A percentile compares a stretch with the other conserved stretches of the same genome.
Conservation (phyloP, 2,329 filamentous ascomycete species). For the Penicillium griseofulvum region DNA sequence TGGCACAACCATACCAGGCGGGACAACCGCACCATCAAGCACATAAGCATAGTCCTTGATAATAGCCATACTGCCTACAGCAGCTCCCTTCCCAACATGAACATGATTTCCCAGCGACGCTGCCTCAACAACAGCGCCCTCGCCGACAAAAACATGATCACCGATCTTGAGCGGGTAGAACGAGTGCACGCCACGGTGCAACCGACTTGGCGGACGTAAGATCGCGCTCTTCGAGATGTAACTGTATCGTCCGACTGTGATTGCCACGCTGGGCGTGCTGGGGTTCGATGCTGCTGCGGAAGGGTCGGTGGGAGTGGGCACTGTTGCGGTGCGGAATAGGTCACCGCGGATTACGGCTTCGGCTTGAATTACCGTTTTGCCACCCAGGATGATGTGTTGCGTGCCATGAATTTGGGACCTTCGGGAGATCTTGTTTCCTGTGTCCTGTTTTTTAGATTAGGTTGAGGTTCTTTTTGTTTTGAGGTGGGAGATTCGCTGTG, state of each 20-base stretch:
- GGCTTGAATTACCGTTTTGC: slow-evolving; percentile 92
- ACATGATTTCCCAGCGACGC: slow-evolving; percentile 83
- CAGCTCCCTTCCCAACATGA: slow-evolving; percentile 73
- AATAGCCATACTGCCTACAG: slow-evolving; percentile 81
- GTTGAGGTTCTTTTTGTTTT: not conserved
- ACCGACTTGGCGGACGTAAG: slow-evolving; percentile 76
- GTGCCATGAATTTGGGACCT: slow-evolving; percentile 89
- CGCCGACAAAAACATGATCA: slow-evolving; percentile 89
- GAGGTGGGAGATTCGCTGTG: too few species aligned
- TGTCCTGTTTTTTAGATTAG: slow-evolving; percentile 63
- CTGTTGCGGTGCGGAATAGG: slow-evolving; percentile 57
- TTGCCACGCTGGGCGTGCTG: slow-evolving; percentile 50
- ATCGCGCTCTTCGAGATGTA: slow-evolving; percentile 77
- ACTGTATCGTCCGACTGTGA: slow-evolving; percentile 87
- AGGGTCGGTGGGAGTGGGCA: slow-evolving; percentile 28
- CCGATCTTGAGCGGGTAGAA: slow-evolving; percentile 87
- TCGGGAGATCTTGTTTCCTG: slow-evolving; percentile 96
- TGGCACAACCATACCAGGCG: slow-evolving; percentile 85
- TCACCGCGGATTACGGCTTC: slow-evolving; percentile 94
- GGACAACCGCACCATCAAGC: slow-evolving; percentile 78
- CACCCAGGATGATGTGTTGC: slow-evolving; percentile 95
- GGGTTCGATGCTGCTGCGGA: slow-evolving; percentile 33
- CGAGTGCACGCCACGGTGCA: slow-evolving; percentile 65
- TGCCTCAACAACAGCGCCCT: slow-evolving; percentile 72
- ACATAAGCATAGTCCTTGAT: slow-evolving; percentile 92